Percentiles rank a stretch among this genome's conserved stretches.
phyloP scores from a whole-genome alignment of 1,284 basidiomycete genomes.

The Ustilago cynodontis region DNA sequence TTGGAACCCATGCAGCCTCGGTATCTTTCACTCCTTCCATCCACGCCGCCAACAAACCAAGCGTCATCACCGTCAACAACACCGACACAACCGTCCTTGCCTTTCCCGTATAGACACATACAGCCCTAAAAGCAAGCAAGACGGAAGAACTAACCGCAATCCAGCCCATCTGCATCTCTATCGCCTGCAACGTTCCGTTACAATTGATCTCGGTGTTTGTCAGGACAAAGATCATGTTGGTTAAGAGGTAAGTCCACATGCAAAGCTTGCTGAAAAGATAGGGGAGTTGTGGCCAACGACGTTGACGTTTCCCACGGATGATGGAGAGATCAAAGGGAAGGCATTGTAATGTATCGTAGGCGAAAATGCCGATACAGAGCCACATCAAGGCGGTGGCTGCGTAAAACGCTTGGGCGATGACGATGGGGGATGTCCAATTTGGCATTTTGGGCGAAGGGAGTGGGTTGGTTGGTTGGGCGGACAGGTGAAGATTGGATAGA shows the following conservation, averaged over 20 bases:
- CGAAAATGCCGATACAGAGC: conserved; percentile 39
- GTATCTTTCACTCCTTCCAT: conserved; percentile 51
- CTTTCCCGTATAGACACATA: conserved; percentile 46
- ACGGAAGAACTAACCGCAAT: conserved; percentile 36
- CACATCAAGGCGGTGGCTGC: conserved; percentile 36
- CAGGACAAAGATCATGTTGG: conserved; percentile 20
- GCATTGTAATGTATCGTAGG: conserved; percentile 32
- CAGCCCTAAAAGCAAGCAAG: conserved; percentile 45
- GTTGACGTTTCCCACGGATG: conserved; percentile 26
- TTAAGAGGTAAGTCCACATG: conserved; percentile 34
- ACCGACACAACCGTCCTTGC: conserved; percentile 25
- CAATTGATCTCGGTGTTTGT: conserved; percentile 40
- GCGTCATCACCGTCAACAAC: conserved; percentile 36
- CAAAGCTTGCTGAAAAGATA: conserved; percentile 44
- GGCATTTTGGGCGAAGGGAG: conserved; percentile 18
- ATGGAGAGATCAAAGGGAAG: conserved; percentile 36
- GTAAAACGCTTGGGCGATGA: conserved; percentile 27
- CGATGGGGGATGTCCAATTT: conserved; percentile 30
- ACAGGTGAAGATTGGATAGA: background rate
- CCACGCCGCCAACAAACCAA: conserved; percentile 52
- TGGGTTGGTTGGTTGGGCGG: background rate
- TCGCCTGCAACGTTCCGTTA: conserved; percentile 24
- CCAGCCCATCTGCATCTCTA: conserved; percentile 53
- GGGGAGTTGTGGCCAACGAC: conserved; percentile 41
- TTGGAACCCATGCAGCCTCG: conserved; percentile 31